Evolutionary conservation across 1,139 yeast genomes (phyloP).

Genomic region (Magnusiomyces sp.): DNA sequence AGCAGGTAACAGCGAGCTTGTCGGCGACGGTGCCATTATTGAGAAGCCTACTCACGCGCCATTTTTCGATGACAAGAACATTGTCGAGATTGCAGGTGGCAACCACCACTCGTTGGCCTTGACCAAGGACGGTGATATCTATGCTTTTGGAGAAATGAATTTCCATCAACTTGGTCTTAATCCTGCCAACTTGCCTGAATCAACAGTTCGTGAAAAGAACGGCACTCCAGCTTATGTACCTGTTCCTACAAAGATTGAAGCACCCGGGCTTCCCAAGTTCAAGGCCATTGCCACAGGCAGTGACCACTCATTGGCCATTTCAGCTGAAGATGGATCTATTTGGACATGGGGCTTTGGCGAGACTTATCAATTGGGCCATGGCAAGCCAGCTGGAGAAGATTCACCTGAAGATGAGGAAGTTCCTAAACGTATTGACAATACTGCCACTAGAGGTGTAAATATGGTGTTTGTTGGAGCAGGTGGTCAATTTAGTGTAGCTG

Average conservation of each 20-base stretch:
- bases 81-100: constrained; percentile 73
- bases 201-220: constrained; percentile 68
- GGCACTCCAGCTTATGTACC: constrained; percentile 87
- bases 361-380: constrained; percentile 91
- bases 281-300: constrained; percentile 74
- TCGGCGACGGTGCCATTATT: constrained; percentile 60
- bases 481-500: constrained; percentile 88
- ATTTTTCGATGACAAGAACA: constrained; percentile 47
- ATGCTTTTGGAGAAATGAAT: constrained; percentile 84
- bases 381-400: constrained; percentile 77
- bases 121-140: constrained; percentile 61
- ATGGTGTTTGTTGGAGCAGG: constrained; percentile 77
- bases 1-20: constrained; percentile 68
- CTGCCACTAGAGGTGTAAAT: constrained; percentile 77
- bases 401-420: constrained; percentile 37
- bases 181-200: constrained; percentile 49
- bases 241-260: constrained; percentile 56
- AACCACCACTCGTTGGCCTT: constrained; percentile 88
- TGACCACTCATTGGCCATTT: constrained; percentile 83
- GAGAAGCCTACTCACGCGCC: constrained; percentile 61
- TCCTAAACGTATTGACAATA: constrained; percentile 71
- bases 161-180: constrained; percentile 87
- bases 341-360: constrained; percentile 98
- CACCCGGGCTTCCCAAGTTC: constrained; percentile 43
- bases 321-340: constrained; percentile 65